Percentiles rank a stretch among this genome's conserved stretches.
These are phyloP conservation scores for Pterocarpus santalinus DNA, from an alignment of 306 rosid genomes.

Conservation along the genomic window DNA sequence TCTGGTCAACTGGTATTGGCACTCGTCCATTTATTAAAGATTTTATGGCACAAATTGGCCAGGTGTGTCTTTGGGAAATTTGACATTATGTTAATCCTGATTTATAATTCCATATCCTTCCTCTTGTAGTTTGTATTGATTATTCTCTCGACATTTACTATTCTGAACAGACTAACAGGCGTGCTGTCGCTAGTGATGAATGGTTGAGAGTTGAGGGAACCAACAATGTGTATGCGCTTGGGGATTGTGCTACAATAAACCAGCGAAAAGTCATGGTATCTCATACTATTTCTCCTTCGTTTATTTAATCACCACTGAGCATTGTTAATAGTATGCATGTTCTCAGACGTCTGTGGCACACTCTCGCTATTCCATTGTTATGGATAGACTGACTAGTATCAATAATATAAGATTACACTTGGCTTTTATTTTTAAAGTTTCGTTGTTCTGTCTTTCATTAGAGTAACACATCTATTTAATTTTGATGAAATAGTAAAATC, in stretches of 20 bases:
- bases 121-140: conserved; percentile 14
- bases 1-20: conserved; percentile 98
- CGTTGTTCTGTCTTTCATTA: conserved; percentile 2
- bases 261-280: conserved; percentile 96
- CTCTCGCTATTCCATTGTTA: conserved; percentile 29
- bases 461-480: conserved; percentile 4
- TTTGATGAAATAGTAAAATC: conserved; percentile 21
- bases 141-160: conserved; percentile 32
- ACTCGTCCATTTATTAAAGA: conserved; percentile 87
- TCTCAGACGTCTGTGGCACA: conserved; percentile 7
- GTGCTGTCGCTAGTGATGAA: conserved; percentile 94
- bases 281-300: conserved; percentile 35
- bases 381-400: not conserved
- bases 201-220: conserved; percentile 97
- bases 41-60: conserved; percentile 92
- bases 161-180: conserved; percentile 76
- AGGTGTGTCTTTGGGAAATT: conserved; percentile 65
- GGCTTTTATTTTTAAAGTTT: conserved; percentile 13
- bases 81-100: conserved; percentile 19
- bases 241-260: conserved; percentile 96
- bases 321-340: conserved; percentile 3
- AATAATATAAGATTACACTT: not conserved
- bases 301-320: conserved; percentile 30
- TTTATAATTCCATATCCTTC: conserved; percentile 25
- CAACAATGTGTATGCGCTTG: conserved; percentile 83